A percentile compares a stretch with the other conserved stretches of the same genome.
Evolutionary conservation across 2,329 filamentous ascomycete species (phyloP).

Genomic region (Cladorrhinum sp.): DNA sequence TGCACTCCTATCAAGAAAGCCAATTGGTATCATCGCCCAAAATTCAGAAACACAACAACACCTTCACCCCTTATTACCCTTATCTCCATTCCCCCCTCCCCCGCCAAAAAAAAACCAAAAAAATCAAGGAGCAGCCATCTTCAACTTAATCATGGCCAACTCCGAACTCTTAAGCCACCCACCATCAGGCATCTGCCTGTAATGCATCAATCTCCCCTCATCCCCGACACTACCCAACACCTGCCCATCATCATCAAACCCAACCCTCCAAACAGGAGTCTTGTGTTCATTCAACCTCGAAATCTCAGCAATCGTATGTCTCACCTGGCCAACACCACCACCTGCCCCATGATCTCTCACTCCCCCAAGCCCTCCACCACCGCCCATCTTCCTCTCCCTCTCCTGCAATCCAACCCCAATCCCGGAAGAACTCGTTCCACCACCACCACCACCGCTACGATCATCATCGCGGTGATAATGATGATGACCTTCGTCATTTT

Average conservation of each 20-base stretch:
- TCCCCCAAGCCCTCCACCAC: no score
- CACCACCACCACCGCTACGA: neutral
- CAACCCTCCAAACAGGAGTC: conserved; percentile 72
- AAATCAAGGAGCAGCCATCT: conserved; percentile 43
- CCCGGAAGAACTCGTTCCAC: conserved; percentile 35
- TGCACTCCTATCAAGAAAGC: no score
- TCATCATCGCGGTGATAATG: neutral
- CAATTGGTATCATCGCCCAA: no score
- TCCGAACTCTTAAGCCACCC: conserved; percentile 60
- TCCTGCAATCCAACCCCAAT: conserved; percentile 54
- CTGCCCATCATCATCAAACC: conserved; percentile 68
- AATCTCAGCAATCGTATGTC: conserved; percentile 60
- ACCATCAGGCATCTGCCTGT: conserved; percentile 57
- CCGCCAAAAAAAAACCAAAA: no score
- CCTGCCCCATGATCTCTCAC: conserved; percentile 43
- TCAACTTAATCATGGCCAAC: conserved; percentile 55
- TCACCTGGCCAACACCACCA: conserved; percentile 62
- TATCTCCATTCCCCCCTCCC: no score
- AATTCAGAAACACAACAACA: no score
- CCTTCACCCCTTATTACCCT: no score
- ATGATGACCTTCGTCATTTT: neutral
- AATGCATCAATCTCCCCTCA: conserved; percentile 65
- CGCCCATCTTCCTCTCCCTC: conserved; percentile 34
- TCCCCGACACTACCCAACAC: conserved; percentile 74
- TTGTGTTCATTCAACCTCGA: conserved; percentile 66